Evolutionary conservation across 116 monocot genomes (phyloP).

Genomic region (Thalassia testudinum): DNA sequence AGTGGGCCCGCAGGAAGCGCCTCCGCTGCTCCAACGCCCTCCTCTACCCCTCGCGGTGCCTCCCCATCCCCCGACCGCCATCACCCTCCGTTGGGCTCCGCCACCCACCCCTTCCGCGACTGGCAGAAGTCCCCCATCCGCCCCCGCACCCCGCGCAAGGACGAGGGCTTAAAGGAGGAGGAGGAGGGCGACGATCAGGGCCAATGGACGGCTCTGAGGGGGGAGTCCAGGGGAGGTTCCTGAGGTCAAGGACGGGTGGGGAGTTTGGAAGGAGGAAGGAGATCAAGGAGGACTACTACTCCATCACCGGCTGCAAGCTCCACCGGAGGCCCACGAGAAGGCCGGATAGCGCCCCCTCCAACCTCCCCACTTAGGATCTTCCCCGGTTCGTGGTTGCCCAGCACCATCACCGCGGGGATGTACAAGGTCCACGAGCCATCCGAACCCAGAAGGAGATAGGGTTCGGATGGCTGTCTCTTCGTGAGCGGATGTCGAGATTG

Average conservation of each 20-base stretch:
- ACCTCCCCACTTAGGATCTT: no score
- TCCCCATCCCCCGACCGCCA: constrained; percentile 5
- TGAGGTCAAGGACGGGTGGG: background rate
- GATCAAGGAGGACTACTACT: constrained; percentile 25
- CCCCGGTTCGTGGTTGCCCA: no score
- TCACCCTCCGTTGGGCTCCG: background rate
- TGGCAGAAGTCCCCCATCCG: background rate
- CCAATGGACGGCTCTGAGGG: background rate
- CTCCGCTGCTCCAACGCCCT: constrained; percentile 1
- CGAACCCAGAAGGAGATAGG: no score
- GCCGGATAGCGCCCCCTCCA: background rate
- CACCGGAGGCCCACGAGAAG: constrained; percentile 11
- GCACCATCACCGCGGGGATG: no score
- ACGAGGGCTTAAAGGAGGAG: background rate
- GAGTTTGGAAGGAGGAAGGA: constrained; percentile 6
- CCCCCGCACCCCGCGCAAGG: background rate
- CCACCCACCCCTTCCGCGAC: background rate
- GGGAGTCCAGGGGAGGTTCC: constrained; percentile 2
- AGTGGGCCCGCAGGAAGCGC: constrained; percentile 15
- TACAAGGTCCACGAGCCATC: no score
- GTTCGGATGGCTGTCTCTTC: no score
- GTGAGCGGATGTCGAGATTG: no score
- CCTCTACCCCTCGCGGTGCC: background rate
- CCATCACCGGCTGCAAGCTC: constrained; percentile 14
- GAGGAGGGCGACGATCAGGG: background rate